These are phyloP conservation scores for Boeremia lycopersici DNA, from an alignment of 2,329 filamentous ascomycete genomes.

Conservation along the genomic window DNA sequence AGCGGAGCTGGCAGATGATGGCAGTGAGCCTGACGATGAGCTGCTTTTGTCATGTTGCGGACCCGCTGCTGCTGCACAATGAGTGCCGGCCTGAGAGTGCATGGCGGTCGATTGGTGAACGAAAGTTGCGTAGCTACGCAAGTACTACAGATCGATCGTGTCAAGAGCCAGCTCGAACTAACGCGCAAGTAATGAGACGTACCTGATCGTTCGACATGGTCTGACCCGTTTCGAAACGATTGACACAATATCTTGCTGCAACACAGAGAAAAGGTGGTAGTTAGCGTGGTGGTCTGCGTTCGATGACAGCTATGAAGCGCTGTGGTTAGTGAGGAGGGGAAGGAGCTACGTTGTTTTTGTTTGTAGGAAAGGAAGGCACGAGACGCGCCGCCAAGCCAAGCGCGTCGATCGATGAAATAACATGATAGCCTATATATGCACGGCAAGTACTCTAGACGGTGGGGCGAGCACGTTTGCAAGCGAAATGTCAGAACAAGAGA, in stretches of 20 bases:
- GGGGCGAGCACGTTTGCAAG: background rate
- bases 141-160: background rate
- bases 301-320: background rate
- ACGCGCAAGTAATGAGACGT: background rate
- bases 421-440: background rate
- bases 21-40: constrained; percentile 15
- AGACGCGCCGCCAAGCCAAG: constrained; percentile 7
- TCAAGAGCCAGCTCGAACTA: background rate
- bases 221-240: background rate
- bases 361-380: background rate
- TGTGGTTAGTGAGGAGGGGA: background rate
- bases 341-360: background rate
- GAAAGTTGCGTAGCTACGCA: background rate
- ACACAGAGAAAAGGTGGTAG: background rate
- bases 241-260: background rate
- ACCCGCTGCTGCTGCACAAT: constrained; percentile 9
- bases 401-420: background rate
- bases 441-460: background rate
- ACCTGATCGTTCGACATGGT: constrained; percentile 12
- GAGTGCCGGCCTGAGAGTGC: constrained; percentile 8
- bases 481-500: background rate
- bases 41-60: constrained; percentile 16
- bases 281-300: no score
- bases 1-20: constrained; percentile 20
- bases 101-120: background rate